These are phyloP conservation scores for Parastagonospora avenae DNA, from an alignment of 2,329 filamentous ascomycete genomes.

Conservation along the genomic window DNA sequence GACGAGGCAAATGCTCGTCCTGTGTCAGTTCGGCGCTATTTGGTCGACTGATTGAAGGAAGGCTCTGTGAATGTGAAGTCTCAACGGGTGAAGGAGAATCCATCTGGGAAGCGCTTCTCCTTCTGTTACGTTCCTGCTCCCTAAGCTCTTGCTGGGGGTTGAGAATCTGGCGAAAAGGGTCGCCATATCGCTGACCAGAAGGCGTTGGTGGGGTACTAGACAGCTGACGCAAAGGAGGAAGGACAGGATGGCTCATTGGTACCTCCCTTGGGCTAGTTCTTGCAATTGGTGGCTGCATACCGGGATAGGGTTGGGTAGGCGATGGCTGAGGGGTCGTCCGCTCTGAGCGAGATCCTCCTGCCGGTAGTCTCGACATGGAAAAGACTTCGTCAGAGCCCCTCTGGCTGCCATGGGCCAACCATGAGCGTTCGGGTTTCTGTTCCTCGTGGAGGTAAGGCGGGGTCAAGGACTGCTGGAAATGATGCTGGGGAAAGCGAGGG, in stretches of 20 bases:
- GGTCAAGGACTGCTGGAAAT: constrained; percentile 36
- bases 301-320: constrained; percentile 27
- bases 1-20: constrained; percentile 29
- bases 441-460: constrained; percentile 41
- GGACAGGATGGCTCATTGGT: constrained; percentile 20
- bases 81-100: constrained; percentile 49
- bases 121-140: constrained; percentile 36
- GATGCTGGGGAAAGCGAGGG: constrained; percentile 37
- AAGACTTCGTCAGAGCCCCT: constrained; percentile 39
- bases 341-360: constrained; percentile 28
- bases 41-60: constrained; percentile 43
- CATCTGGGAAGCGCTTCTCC: constrained; percentile 52
- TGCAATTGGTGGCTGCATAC: constrained; percentile 32
- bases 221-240: constrained; percentile 42
- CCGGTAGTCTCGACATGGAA: constrained; percentile 34
- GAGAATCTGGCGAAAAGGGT: constrained; percentile 52
- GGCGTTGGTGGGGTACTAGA: constrained; percentile 44
- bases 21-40: constrained; percentile 41
- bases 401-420: constrained; percentile 36
- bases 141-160: constrained; percentile 49
- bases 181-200: constrained; percentile 34
- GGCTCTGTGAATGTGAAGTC: constrained; percentile 39
- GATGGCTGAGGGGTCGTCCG: constrained; percentile 37
- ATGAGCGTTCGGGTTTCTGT: constrained; percentile 41
- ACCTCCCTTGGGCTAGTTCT: constrained; percentile 26